Conservation (phyloP, 345 rosid genomes). For the Lumnitzera littorea region DNA sequence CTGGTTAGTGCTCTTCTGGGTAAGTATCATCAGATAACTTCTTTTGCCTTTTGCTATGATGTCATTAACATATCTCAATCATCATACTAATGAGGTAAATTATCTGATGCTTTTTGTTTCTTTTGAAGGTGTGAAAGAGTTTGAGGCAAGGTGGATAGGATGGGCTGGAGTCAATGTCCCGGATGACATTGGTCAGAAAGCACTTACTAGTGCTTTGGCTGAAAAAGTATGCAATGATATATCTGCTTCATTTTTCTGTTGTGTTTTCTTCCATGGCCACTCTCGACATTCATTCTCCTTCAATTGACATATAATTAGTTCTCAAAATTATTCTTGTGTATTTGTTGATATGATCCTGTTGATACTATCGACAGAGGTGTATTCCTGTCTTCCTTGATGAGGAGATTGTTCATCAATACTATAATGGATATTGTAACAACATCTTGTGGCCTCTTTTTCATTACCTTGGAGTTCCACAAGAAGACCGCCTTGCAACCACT, state of each 20-base stretch:
- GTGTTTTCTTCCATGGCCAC: background rate
- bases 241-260: background rate
- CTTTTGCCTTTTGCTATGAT: too few species aligned
- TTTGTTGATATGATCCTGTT: slow-evolving; percentile 3
- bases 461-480: slow-evolving; percentile 98
- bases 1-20: slow-evolving; percentile 94
- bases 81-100: slow-evolving; percentile 3
- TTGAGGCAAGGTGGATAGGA: slow-evolving; percentile 99
- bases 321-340: slow-evolving; percentile 1
- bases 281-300: background rate
- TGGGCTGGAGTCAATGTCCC: slow-evolving; percentile 99
- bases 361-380: slow-evolving; percentile 58
- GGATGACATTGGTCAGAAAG: slow-evolving; percentile 86
- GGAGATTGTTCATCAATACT: slow-evolving; percentile 98
- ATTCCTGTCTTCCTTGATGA: slow-evolving; percentile 99
- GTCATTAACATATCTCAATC: background rate
- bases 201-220: slow-evolving; percentile 93
- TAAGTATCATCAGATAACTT: slow-evolving; percentile 14
- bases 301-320: background rate
- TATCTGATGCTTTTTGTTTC: slow-evolving; percentile 26
- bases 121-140: slow-evolving; percentile 83
- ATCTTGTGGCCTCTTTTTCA: slow-evolving; percentile 98
- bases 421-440: slow-evolving; percentile 98
- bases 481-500: slow-evolving; percentile 97
- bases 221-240: slow-evolving; percentile 54